Conservation (phyloP, 179 eudicot species). For the Silene vulgaris region DNA sequence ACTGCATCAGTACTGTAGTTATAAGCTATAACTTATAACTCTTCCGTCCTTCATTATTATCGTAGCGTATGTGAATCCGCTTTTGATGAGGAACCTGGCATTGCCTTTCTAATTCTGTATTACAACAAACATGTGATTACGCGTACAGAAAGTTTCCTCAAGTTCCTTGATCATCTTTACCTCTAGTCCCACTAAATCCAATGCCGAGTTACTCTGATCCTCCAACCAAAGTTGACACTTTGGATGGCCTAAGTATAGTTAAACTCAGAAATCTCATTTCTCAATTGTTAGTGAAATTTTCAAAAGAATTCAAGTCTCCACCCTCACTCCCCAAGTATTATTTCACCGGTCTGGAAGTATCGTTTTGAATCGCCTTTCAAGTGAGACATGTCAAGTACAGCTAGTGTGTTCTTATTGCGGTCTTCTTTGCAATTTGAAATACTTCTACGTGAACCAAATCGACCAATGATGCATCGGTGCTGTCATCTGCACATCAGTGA, state of each 20-base stretch:
- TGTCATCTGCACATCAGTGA: background rate
- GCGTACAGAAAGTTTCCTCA: background rate
- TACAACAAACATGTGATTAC: background rate
- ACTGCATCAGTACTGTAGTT: background rate
- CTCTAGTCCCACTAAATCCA: constrained; percentile 6
- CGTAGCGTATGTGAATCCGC: background rate
- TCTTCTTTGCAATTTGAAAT: constrained; percentile 3
- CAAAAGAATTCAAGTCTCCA: background rate
- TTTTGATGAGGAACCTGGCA: constrained; percentile 2
- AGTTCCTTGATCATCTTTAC: constrained; percentile 6
- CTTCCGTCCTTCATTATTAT: background rate
- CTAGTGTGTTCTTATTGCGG: background rate
- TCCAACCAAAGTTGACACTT: constrained; percentile 1
- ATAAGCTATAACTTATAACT: background rate
- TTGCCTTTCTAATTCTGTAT: background rate
- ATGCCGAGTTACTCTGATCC: background rate
- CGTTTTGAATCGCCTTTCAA: constrained; percentile 3
- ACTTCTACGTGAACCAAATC: background rate
- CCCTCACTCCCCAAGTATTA: background rate
- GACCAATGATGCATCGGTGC: constrained; percentile 8
- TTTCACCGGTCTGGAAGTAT: no score
- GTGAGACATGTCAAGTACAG: constrained; percentile 7
- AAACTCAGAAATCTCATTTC: background rate
- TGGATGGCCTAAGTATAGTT: background rate
- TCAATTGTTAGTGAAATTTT: background rate